Evolutionary conservation across 2,329 filamentous ascomycete genomes (phyloP).

Genomic region (Thielaviopsis ethacetica): DNA sequence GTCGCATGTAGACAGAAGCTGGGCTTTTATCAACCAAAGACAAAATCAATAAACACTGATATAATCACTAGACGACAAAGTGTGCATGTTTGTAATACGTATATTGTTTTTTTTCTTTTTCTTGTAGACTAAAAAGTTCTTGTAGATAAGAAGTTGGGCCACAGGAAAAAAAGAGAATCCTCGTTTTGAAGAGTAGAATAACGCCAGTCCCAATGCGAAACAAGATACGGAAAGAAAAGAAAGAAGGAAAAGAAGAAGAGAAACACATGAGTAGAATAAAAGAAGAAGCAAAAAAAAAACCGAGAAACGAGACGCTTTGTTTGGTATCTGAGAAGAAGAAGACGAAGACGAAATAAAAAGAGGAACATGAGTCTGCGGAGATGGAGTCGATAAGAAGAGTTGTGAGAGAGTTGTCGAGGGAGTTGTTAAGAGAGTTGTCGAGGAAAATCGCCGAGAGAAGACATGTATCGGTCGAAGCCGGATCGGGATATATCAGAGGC

Average conservation of each 20-base stretch:
- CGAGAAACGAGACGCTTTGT: too few species aligned
- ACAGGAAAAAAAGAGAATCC: background rate
- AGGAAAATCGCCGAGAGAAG: background rate
- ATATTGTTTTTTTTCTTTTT: too few species aligned
- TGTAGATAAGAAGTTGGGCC: background rate
- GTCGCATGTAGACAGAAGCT: slow-evolving; percentile 2
- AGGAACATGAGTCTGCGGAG: too few species aligned
- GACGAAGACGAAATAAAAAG: too few species aligned
- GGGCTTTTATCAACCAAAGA: slow-evolving; percentile 7
- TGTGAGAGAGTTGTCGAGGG: too few species aligned
- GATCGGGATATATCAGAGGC: background rate
- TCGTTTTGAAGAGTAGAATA: background rate
- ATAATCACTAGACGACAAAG: background rate
- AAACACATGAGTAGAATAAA: background rate
- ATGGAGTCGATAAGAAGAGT: too few species aligned
- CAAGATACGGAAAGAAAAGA: background rate
- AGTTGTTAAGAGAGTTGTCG: too few species aligned
- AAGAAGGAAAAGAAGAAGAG: background rate
- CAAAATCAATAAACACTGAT: slow-evolving; percentile 1
- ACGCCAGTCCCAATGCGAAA: background rate
- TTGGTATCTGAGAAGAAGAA: too few species aligned
- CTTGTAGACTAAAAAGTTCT: background rate
- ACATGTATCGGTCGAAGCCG: background rate
- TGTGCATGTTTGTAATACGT: background rate
- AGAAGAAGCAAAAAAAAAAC: background rate